Conservation (phyloP, 169 alveolate genomes). For the Blepharisma undulans region DNA sequence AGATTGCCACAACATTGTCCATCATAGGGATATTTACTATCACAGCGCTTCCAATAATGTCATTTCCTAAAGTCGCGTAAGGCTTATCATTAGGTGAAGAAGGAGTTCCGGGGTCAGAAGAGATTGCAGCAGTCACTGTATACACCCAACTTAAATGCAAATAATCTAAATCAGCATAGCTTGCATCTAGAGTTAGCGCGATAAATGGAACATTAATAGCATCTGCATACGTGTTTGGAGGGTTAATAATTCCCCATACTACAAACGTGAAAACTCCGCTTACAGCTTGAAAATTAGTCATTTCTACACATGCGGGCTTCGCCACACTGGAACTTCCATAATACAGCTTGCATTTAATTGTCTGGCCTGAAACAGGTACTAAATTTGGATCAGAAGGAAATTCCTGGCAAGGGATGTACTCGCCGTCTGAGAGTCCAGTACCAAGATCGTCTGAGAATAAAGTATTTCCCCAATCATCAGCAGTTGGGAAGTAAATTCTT, state of each 20-base stretch:
- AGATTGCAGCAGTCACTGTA: not conserved
- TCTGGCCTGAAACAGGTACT: not conserved
- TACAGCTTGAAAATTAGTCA: constrained; percentile 23
- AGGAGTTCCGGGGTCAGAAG: constrained; percentile 33
- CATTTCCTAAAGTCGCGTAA: not conserved
- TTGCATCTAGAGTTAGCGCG: constrained; percentile 2
- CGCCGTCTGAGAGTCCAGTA: constrained; percentile 34
- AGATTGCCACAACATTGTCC: constrained; percentile 28
- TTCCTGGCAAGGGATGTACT: constrained; percentile 30
- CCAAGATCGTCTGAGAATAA: constrained; percentile 33
- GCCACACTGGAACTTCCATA: not conserved
- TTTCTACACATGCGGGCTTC: constrained; percentile 27
- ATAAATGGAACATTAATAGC: not conserved
- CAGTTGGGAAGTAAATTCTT: constrained; percentile 25
- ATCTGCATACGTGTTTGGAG: constrained; percentile 3
- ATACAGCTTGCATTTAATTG: constrained; percentile 14
- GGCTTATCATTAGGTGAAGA: not conserved
- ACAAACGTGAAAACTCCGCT: not conserved
- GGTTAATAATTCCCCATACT: not conserved
- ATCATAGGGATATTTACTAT: constrained; percentile 2
- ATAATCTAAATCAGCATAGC: not conserved
- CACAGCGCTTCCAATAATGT: not conserved
- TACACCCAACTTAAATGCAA: not conserved
- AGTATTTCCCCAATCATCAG: constrained; percentile 24
- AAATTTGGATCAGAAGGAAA: not conserved